Conservation (phyloP, 176 grass and related monocot species). For the Eragrostis nindensis region DNA sequence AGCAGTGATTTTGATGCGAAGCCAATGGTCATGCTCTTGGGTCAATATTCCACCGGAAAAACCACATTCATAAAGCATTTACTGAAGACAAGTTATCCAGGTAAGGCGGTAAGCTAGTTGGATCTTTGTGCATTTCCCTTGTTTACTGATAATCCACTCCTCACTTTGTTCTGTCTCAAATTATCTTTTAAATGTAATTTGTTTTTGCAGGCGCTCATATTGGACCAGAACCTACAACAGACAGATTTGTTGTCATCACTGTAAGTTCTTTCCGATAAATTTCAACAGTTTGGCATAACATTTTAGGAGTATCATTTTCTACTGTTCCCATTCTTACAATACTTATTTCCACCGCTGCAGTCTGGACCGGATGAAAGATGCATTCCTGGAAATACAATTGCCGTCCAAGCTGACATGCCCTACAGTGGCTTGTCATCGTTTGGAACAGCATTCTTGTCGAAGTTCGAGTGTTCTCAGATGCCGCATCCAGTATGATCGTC, state of each 20-base stretch:
- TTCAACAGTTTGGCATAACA: background rate
- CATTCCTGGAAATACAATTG: slow-evolving; percentile 93
- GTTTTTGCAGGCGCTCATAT: slow-evolving; percentile 82
- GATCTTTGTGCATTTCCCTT: background rate
- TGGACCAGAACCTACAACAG: slow-evolving; percentile 97
- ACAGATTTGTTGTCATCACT: slow-evolving; percentile 99
- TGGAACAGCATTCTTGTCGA: slow-evolving; percentile 89
- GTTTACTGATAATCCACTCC: background rate
- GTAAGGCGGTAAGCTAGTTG: slow-evolving; percentile 47
- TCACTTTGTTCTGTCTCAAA: background rate
- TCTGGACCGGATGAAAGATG: slow-evolving; percentile 91
- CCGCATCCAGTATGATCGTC: slow-evolving; percentile 78
- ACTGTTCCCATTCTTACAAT: background rate
- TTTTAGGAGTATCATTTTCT: background rate
- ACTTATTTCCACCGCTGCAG: slow-evolving; percentile 42
- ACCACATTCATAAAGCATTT: slow-evolving; percentile 98
- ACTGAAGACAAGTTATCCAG: slow-evolving; percentile 83
- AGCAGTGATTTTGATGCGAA: slow-evolving; percentile 96
- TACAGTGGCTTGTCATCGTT: slow-evolving; percentile 88
- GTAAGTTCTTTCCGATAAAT: slow-evolving; percentile 47
- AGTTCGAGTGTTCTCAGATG: slow-evolving; percentile 99
- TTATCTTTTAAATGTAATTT: background rate
- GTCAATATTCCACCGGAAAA: slow-evolving; percentile 97
- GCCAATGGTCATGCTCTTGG: slow-evolving; percentile 96
- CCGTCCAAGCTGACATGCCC: slow-evolving; percentile 99